Evolutionary conservation across 2,329 filamentous ascomycete genomes (phyloP).

Genomic region (Ceratocystiopsis brevicomis): DNA sequence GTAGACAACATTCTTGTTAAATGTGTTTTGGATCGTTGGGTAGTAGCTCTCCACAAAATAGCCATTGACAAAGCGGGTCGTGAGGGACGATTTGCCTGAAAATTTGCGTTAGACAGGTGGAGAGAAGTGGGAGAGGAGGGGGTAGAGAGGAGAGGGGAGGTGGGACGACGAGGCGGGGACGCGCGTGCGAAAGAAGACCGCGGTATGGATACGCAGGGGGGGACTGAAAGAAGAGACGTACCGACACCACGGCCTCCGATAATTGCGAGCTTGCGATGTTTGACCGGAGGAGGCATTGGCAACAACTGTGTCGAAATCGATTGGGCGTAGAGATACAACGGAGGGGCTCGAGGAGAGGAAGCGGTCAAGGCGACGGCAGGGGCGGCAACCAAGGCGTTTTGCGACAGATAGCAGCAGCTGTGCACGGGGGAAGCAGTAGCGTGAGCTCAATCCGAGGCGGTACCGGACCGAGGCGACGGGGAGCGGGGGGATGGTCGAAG

Average conservation of each 20-base stretch:
- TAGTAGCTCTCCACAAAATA: conserved; percentile 99
- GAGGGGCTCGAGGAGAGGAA: no score
- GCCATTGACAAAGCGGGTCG: conserved; percentile 90
- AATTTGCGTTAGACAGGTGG: not conserved
- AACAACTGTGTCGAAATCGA: not conserved
- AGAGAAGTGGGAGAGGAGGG: not conserved
- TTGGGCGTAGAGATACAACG: no score
- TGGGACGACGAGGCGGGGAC: no score
- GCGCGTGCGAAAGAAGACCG: no score
- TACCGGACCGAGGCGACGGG: no score
- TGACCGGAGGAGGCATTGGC: conserved; percentile 34
- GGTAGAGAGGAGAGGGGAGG: no score
- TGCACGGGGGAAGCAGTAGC: no score
- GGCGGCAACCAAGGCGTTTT: no score
- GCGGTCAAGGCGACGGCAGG: no score
- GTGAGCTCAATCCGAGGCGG: no score
- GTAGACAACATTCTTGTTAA: conserved; percentile 84
- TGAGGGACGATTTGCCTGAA: conserved; percentile 87
- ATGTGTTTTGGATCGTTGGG: conserved; percentile 97
- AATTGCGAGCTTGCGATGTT: conserved; percentile 89
- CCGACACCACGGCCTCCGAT: conserved; percentile 81
- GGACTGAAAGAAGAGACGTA: not conserved
- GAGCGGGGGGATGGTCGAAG: no score
- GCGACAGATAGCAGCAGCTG: no score
- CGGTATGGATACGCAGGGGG: not conserved